phyloP scores from a whole-genome alignment of 2,329 filamentous ascomycete species.

The Aciculosporium take region DNA sequence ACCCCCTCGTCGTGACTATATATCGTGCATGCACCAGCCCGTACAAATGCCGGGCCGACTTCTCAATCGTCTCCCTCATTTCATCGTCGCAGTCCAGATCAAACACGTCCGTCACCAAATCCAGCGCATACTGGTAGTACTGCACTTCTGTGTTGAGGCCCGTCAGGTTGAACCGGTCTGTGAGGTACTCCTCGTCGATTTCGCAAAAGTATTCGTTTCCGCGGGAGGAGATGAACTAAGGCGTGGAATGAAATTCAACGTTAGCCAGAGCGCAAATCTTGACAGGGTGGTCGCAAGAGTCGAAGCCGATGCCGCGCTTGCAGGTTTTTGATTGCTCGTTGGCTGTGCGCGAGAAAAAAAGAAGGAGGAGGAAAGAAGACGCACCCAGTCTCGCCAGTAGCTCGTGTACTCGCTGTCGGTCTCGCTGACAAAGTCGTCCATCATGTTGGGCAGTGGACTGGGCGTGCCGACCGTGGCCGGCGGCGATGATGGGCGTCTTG shows the following conservation, averaged over 20 bases:
- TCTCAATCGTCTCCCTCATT: conserved; percentile 95
- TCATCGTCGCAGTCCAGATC: conserved; percentile 98
- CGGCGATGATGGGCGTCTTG: background rate
- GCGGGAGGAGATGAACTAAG: conserved; percentile 94
- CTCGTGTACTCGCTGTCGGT: conserved; percentile 98
- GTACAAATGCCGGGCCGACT: conserved; percentile 88
- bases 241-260: background rate
- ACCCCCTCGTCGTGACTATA: conserved; percentile 84
- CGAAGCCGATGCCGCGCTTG: background rate
- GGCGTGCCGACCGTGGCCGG: conserved; percentile 1
- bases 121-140: conserved; percentile 97
- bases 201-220: conserved; percentile 99
- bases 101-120: conserved; percentile 95
- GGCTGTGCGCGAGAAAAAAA: background rate
- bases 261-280: background rate
- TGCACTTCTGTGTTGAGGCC: conserved; percentile 94
- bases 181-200: conserved; percentile 97
- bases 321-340: background rate
- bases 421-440: conserved; percentile 97
- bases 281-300: background rate
- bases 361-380: conserved; percentile 23
- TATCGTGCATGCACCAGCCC: conserved; percentile 92
- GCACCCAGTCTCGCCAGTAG: conserved; percentile 98
- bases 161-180: conserved; percentile 94
- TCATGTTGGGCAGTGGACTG: conserved; percentile 26